Evolutionary conservation across 2,329 filamentous ascomycete species (phyloP).

Genomic region (Colletotrichum plurivorum): DNA sequence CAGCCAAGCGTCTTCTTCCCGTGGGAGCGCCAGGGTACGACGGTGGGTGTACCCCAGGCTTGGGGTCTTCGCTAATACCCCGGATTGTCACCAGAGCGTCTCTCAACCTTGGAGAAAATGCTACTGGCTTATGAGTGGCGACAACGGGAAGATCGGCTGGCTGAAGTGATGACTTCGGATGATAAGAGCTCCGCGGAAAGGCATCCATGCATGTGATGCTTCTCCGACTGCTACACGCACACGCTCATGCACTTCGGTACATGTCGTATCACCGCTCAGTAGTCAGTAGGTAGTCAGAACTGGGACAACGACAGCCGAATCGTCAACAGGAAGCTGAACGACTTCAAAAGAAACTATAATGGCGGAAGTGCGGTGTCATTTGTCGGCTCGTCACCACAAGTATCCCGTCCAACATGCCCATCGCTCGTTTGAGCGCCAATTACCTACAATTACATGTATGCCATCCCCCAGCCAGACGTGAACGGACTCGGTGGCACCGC

Average conservation of each 20-base stretch:
- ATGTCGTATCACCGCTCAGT: too few relatives aligned
- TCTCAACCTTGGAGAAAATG: too few relatives aligned
- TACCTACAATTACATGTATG: conserved; percentile 16
- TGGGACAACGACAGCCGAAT: conserved; percentile 49
- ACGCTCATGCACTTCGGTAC: too few relatives aligned
- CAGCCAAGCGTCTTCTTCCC: conserved; percentile 1
- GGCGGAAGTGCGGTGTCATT: conserved; percentile 46
- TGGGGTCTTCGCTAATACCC: conserved; percentile 1
- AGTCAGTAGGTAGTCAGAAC: conserved; percentile 15
- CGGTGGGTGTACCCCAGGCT: conserved; percentile 1
- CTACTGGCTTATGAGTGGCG: background rate
- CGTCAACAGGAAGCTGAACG: conserved; percentile 46
- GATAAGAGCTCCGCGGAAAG: background rate
- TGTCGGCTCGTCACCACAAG: conserved; percentile 18
- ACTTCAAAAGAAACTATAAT: conserved; percentile 48
- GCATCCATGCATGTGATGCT: too few relatives aligned
- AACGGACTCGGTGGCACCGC: too few relatives aligned
- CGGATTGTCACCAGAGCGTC: background rate
- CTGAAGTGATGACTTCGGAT: too few relatives aligned
- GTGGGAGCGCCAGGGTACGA: conserved; percentile 6
- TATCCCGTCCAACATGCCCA: conserved; percentile 51
- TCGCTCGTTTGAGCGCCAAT: conserved; percentile 45
- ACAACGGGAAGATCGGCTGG: too few relatives aligned
- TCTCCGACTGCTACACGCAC: too few relatives aligned
- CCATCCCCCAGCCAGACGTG: too few relatives aligned